Percentiles rank a stretch among this genome's conserved stretches.
These are phyloP conservation scores for Brassica juncea DNA, from an alignment of 345 rosid genomes.

Conservation along the genomic window DNA sequence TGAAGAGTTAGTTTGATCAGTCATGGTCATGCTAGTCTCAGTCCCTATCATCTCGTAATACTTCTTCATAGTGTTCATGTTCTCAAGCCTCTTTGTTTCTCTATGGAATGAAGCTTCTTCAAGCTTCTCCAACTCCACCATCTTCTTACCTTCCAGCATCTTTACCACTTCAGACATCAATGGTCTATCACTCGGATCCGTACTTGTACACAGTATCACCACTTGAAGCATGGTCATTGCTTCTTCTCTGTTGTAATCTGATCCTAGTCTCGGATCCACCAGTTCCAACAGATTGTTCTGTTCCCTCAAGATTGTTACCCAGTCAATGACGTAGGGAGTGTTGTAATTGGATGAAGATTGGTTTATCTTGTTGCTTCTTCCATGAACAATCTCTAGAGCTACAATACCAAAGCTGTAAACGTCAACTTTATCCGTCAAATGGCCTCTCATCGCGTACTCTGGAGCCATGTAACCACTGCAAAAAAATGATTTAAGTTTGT, in stretches of 20 bases:
- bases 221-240: conserved; percentile 47
- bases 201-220: conserved; percentile 43
- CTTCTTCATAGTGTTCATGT: conserved; percentile 36
- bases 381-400: conserved; percentile 45
- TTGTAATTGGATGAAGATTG: conserved; percentile 5
- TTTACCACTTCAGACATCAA: conserved; percentile 56
- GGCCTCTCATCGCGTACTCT: conserved; percentile 49
- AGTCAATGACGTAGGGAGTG: conserved; percentile 44
- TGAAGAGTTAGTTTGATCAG: conserved; percentile 18
- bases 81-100: conserved; percentile 22
- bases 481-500: background rate
- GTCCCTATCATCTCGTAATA: conserved; percentile 12
- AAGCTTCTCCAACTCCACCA: conserved; percentile 25
- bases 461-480: conserved; percentile 52
- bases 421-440: conserved; percentile 43
- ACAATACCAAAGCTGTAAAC: conserved; percentile 50
- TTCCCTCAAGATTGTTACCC: conserved; percentile 40
- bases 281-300: conserved; percentile 43
- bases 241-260: conserved; percentile 45
- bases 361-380: conserved; percentile 41
- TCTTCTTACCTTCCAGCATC: conserved; percentile 51
- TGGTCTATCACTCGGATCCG: conserved; percentile 39
- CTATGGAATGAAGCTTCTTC: conserved; percentile 25
- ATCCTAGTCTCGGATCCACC: conserved; percentile 48
- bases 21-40: conserved; percentile 13